Base-by-base conservation (phyloP, 176 grass and related monocot genomes). In the Oropetium thomaeum region DNA sequence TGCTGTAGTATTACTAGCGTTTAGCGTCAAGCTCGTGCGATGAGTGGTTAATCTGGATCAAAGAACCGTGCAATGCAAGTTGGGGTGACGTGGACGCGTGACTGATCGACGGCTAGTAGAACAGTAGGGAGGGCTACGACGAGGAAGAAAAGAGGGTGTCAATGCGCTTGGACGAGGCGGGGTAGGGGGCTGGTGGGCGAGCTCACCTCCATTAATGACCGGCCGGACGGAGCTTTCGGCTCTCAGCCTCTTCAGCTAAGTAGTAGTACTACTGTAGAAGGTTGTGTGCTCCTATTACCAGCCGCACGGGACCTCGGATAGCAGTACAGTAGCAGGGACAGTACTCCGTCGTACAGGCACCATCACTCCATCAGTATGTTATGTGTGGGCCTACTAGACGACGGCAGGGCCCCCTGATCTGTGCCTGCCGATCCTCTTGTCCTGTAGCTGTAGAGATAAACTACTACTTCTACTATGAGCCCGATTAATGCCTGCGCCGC, bases 121-220 rank as follows among this genome's bases (percentile, higher is more conserved):
- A n/a, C n/a, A n/a, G n/a, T n/a, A n/a, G n/a, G n/a, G n/a, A n/a
- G n/a, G n/a, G n/a, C n/a, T n/a, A n/a, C n/a, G n/a, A n/a, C n/a
- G n/a, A n/a, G n/a, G n/a, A n/a, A n/a, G n/a, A n/a, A n/a, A n/a
- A n/a, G n/a, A n/a, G 79, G 58, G 39, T 23, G 30, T 16, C 38
- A 77, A 78, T 73, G 41, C 5, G 5, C 74, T 72, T 87, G 60
- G 85, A 3, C 14, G 41, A 38, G 15, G n/a, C n/a, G n/a, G 54
- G 70, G 52, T 69, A 39, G 76, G 60, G 20, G 40, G 43, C 12
- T 1, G 74, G 17, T 77, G 53, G 39, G 42, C 14, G 4, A 10
- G 34, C 11, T 20, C 53, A 5, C 12, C 40, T 12, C 65, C 58
- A 48, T 70, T 43, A 77, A 59, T 60, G 22, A 20, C 52, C 0